Base-by-base conservation (phyloP, 495 filamentous ascomycete genomes). In the Friedmanniomyces endolithicus region DNA sequence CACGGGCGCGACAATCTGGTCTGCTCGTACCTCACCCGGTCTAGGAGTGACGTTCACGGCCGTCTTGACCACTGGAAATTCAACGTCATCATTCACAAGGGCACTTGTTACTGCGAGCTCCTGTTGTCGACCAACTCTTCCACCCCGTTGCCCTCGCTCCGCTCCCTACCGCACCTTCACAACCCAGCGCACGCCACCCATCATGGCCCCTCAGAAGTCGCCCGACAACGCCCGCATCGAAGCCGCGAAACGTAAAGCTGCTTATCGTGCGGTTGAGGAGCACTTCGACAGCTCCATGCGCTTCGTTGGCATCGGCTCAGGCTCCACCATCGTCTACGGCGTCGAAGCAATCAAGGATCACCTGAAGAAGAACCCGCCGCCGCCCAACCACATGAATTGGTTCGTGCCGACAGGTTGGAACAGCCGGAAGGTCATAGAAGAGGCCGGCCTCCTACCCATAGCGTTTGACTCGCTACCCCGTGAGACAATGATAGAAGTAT, bases 351-450 rank as follows among this genome's bases (percentile, higher is more conserved):
- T 98, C 70, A 82, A 84, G 58, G 79, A 78, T 23, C 77, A 84
- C 33, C 79, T 64, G n/a, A 40, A 51, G 20, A 55, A 55, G 11
- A 58, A 67, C 58, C 67, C 65, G 1, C 46, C 61, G 33, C 58
- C 50, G 1, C 35, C 12, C 12, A 35, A 45, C 48, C 53, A 62
- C 44, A 41, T 56, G 33, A 71, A 71, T 45, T 67, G 59, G 37
- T 98, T 94, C 70, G 78, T 97, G 33, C 90, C 92, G 0, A 98
- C 92, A 0, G 90, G 92, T 34, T 88, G 87, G 64, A 90, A 95
- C 64, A 90, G 85, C 39, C 84, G 86, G 47, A 79, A 87, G 65
- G 75, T 95, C 33, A 94, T 98, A 66, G 69, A 83, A 45, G 70
- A 73, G 35, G 86, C 88, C 12, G 87, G 87, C 0, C 72, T 98